Percentiles rank a stretch among this genome's conserved stretches.
Conservation (phyloP, 257 asterid genomes). For the Penstemon eatonii region DNA sequence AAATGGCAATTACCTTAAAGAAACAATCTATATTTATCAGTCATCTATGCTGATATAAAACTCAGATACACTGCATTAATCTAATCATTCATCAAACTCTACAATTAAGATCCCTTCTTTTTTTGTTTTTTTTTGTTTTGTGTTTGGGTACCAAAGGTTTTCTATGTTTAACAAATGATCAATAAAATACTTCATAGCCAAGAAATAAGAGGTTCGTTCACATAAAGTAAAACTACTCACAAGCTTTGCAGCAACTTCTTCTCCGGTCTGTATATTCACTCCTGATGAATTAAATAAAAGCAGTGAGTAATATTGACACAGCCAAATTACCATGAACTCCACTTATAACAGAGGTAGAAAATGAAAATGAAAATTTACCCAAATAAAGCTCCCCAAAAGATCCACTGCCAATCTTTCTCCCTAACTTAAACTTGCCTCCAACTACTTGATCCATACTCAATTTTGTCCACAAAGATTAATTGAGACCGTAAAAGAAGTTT, state of each 20-base stretch:
- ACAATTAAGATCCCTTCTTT: neutral
- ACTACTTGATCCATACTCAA: conserved; percentile 71
- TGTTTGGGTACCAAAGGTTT: neutral
- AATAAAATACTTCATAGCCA: neutral
- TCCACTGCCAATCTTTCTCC: conserved; percentile 94
- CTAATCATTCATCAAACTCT: conserved; percentile 14
- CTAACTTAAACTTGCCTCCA: conserved; percentile 81
- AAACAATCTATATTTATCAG: conserved; percentile 11
- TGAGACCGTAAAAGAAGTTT: conserved; percentile 22
- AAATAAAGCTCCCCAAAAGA: conserved; percentile 91
- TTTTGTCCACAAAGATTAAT: conserved; percentile 22
- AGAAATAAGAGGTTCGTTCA: neutral
- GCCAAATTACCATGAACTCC: neutral
- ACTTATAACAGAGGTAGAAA: neutral
- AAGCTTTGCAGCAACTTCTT: conserved; percentile 91
- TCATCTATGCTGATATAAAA: neutral
- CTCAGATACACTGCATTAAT: neutral
- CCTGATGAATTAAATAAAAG: conserved; percentile 43
- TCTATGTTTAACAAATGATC: neutral
- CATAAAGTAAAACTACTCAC: conserved; percentile 46
- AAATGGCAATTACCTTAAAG: conserved; percentile 1
- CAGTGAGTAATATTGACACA: conserved; percentile 1
- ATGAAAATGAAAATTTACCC: conserved; percentile 44
- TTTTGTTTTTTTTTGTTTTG: neutral
- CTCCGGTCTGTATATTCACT: conserved; percentile 71